Evolutionary conservation across 1,139 yeast genomes (phyloP).

Genomic region (Debaryomyces sp.): DNA sequence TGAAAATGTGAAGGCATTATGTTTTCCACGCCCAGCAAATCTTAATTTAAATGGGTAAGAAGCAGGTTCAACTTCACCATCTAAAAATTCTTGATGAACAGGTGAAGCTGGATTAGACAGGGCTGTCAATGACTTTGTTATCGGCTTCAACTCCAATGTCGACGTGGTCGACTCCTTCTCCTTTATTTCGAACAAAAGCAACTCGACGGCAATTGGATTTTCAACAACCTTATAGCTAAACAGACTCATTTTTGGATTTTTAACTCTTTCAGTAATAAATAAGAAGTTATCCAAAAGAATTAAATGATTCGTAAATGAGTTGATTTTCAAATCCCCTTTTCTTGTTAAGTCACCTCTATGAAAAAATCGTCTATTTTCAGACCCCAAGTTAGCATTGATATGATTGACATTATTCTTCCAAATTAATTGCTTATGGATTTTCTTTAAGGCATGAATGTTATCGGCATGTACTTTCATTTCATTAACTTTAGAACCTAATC

Average conservation of each 20-base stretch:
- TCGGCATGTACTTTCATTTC: conserved; percentile 59
- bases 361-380: conserved; percentile 58
- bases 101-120: conserved; percentile 19
- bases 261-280: conserved; percentile 59
- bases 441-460: conserved; percentile 50
- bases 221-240: conserved; percentile 50
- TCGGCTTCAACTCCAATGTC: conserved; percentile 22
- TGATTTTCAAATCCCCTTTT: conserved; percentile 64
- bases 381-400: conserved; percentile 54
- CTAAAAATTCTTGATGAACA: conserved; percentile 9
- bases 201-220: conserved; percentile 63
- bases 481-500: conserved; percentile 41
- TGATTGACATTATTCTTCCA: conserved; percentile 47
- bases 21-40: conserved; percentile 49
- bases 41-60: conserved; percentile 43
- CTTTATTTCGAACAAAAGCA: conserved; percentile 54
- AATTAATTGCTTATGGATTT: conserved; percentile 49
- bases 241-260: conserved; percentile 26
- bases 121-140: conserved; percentile 21
- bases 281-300: conserved; percentile 75
- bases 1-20: conserved; percentile 54
- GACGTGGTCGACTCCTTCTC: conserved; percentile 25
- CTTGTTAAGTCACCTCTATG: conserved; percentile 63
- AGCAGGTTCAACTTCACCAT: conserved; percentile 39
- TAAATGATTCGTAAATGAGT: conserved; percentile 51